Evolutionary conservation across 2,329 filamentous ascomycete genomes (phyloP), one percentile per base, ranked within the genome.

Genomic region (Raffaelea albimanens): DNA sequence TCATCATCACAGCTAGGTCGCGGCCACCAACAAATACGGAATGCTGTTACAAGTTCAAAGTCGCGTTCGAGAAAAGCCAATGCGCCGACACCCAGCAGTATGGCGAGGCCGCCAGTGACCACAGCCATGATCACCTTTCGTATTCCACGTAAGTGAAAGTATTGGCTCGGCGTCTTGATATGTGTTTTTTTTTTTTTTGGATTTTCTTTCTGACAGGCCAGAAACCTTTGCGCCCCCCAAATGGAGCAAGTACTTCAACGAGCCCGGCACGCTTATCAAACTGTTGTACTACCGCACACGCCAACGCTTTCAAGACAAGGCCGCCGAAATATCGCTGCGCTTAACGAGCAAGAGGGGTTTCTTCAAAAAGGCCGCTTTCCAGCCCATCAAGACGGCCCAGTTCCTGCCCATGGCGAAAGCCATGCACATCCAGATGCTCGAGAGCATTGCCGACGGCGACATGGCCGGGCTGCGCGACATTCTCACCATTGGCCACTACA

Each of bases 381-480:
- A 71, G 56, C 58, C 72, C 22, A 55, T 63, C 22, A 67, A 67
- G 14, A 29, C 25, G 13, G 54, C 62, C 20, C 58, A 62, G 45
- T 65, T 77, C 42, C 61, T 69, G 9, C 71, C 77, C 2, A 70
- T 71, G 1, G 82, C 80, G 29, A 72, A 76, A 56, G 70, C 67
- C 19, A 66, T 85, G 57, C 81, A 87, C 61, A 65, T 67, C 45
- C 65, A 75, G 53, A 76, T 86, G 70, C 78, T 80, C 55, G 69
- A 72, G 49, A 76, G 76, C 4, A 73, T 84, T 44, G 82, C 83
- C 7, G 63, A 64, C 2, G 79, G 77, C 50, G 76, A 84, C 64
- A 64, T 67, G 53, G 54, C 58, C 2, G 64, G 69, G 5, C 64
- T 85, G 22, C 63, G 69, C 41, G 61, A 63, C 23, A 62, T 83